Percentiles rank a stretch among this genome's conserved stretches.
phyloP scores from a whole-genome alignment of 768 basidiomycete genomes.

The Suillus ampliporus region DNA sequence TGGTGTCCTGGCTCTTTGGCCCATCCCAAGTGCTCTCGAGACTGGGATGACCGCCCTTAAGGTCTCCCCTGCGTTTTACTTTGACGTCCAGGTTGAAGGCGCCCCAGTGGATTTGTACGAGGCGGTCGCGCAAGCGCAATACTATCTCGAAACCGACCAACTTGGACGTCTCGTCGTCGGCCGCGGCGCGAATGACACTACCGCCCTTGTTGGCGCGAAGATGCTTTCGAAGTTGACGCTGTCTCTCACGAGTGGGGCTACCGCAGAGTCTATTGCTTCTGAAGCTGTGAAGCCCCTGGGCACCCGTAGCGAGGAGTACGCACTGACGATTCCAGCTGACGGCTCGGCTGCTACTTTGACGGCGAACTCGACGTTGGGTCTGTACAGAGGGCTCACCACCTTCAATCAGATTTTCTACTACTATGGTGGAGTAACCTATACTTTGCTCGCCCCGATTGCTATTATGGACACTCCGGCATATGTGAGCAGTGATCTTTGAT shows the following conservation, averaged over 20 bases:
- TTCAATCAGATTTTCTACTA: slow-evolving; percentile 61
- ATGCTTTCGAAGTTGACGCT: slow-evolving; percentile 34
- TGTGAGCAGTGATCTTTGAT: slow-evolving; percentile 30
- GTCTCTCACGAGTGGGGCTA: slow-evolving; percentile 23
- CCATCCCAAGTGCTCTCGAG: slow-evolving; percentile 31
- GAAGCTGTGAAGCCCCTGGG: slow-evolving; percentile 43
- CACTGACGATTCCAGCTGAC: slow-evolving; percentile 43
- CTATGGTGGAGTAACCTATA: slow-evolving; percentile 39
- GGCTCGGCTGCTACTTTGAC: slow-evolving; percentile 42
- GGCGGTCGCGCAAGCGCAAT: slow-evolving; percentile 38
- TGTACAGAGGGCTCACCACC: slow-evolving; percentile 59
- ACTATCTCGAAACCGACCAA: slow-evolving; percentile 41
- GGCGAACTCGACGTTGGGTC: slow-evolving; percentile 54
- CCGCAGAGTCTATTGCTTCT: slow-evolving; percentile 36
- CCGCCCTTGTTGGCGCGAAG: slow-evolving; percentile 31
- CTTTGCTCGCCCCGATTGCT: slow-evolving; percentile 43
- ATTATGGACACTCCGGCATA: slow-evolving; percentile 56
- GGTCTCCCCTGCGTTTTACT: slow-evolving; percentile 30
- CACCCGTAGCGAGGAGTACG: slow-evolving; percentile 51
- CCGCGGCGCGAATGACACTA: slow-evolving; percentile 39
- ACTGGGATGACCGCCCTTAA: slow-evolving; percentile 35
- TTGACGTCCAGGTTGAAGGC: slow-evolving; percentile 30
- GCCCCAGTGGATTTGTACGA: slow-evolving; percentile 40
- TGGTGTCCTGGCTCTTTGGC: slow-evolving; percentile 35
- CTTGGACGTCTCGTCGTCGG: slow-evolving; percentile 48